Evolutionary conservation across 2,329 filamentous ascomycete species (phyloP), one percentile per base, ranked within the genome.

Genomic region (Botryotinia calthae): DNA sequence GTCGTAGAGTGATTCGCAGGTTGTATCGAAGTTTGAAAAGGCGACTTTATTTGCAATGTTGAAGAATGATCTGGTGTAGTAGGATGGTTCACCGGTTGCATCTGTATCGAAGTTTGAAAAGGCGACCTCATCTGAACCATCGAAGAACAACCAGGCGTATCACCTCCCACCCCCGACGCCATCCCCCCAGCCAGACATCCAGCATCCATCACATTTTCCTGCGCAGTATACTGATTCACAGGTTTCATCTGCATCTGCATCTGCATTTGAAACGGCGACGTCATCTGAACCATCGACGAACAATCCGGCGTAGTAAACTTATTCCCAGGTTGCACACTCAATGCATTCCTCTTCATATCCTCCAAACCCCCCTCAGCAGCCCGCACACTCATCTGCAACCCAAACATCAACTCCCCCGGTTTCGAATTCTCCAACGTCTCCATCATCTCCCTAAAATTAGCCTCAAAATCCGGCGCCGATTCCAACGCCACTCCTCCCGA

Each of bases 211-310:
- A 51, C 4, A 51, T 1, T 12, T 5, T 51, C 46, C 4, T 51
- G 48, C 12, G 4, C 7, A 7, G 48, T 1, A 6, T 4, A 0
- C 25, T 3, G 12, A 51, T 2, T 6, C 12, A n/a, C 12, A n/a
- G 10, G 4, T 51, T 51, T 25, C 25, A n/a, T n/a, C 25, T 37
- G 34, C 34, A 37, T n/a, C 25, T 37, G 34, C 34, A 37, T 37
- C 34, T 37, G 34, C 34, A 37, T 37, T 37, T 37, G 34, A 37
- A 8, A 37, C 34, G 5, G 34, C 34, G 34, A 37, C 7, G 5
- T 37, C 34, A 37, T 37, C 34, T 37, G 34, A 37, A 8, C 34
- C 34, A 37, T 8, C 5, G 34, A 37, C 5, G 34, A 37, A 37
- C 34, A 37, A 37, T 37, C 37, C 37, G 7, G 37, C 37, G 37